Conservation (phyloP, 768 basidiomycete genomes). For the Clitopilus passeckerianus region DNA sequence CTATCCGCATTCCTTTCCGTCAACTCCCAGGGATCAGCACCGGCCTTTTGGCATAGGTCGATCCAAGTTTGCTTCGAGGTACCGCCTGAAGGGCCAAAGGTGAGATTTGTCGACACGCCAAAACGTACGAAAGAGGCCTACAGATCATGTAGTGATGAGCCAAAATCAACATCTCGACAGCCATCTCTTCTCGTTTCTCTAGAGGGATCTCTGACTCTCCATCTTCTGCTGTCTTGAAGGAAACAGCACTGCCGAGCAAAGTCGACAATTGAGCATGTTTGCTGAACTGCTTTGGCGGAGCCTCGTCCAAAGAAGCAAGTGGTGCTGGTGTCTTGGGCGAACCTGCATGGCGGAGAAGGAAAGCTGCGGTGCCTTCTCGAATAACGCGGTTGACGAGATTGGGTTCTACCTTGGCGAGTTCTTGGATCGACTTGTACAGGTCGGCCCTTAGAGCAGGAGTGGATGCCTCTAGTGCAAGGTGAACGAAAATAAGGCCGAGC, state of each 20-base stretch:
- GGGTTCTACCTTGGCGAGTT: slow-evolving; percentile 33
- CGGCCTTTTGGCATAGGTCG: slow-evolving; percentile 68
- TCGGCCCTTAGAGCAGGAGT: slow-evolving; percentile 49
- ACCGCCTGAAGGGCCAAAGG: slow-evolving; percentile 25
- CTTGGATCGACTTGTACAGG: slow-evolving; percentile 37
- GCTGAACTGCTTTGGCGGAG: slow-evolving; percentile 26
- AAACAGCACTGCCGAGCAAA: slow-evolving; percentile 46
- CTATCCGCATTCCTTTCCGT: slow-evolving; percentile 44
- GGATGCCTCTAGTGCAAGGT: slow-evolving; percentile 60
- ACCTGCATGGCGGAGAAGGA: slow-evolving; percentile 21
- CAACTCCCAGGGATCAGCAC: slow-evolving; percentile 61
- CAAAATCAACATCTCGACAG: slow-evolving; percentile 58
- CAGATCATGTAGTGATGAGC: slow-evolving; percentile 69
- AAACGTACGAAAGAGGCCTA: slow-evolving; percentile 27
- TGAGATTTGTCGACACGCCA: not conserved
- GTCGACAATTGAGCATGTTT: slow-evolving; percentile 49
- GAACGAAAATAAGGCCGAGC: slow-evolving; percentile 62
- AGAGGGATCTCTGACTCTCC: slow-evolving; percentile 35
- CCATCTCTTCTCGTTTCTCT: slow-evolving; percentile 33
- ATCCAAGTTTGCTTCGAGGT: slow-evolving; percentile 71
- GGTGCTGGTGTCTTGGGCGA: not conserved
- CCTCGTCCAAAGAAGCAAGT: not conserved
- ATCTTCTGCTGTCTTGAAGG: slow-evolving; percentile 35
- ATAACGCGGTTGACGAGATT: slow-evolving; percentile 46
- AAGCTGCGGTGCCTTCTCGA: slow-evolving; percentile 51